phyloP scores from a whole-genome alignment of 2,329 filamentous ascomycete genomes.

The Xylaria sp. region DNA sequence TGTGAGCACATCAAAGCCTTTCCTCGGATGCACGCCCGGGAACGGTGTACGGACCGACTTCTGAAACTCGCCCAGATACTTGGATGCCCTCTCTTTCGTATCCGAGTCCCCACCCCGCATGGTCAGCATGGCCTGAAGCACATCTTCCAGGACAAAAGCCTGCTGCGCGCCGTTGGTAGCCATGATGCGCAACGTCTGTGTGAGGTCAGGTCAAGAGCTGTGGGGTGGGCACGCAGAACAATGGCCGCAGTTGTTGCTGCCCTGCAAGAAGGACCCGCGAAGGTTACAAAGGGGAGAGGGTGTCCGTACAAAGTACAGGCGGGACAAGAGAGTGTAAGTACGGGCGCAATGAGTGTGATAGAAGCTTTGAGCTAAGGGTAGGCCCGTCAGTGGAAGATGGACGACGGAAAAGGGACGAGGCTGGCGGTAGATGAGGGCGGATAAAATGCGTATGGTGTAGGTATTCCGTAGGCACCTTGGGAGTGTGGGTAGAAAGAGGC shows the following conservation, averaged over 20 bases:
- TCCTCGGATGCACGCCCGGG: constrained; percentile 6
- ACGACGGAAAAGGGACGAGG: constrained; percentile 1
- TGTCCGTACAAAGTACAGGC: constrained; percentile 3
- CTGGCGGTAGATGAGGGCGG: constrained; percentile 4
- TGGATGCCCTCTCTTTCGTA: constrained; percentile 83
- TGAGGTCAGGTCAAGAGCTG: constrained; percentile 24
- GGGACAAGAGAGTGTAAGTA: not conserved
- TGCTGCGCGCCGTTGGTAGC: constrained; percentile 60
- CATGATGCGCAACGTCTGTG: constrained; percentile 46
- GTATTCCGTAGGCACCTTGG: not conserved
- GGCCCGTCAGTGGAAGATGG: constrained; percentile 9
- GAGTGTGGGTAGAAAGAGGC: not conserved
- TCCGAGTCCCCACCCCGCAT: constrained; percentile 82
- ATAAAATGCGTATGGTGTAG: not conserved
- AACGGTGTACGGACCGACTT: constrained; percentile 70
- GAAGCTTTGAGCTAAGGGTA: not conserved
- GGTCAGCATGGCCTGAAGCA: constrained; percentile 81
- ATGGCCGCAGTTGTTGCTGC: constrained; percentile 22
- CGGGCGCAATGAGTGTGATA: not conserved
- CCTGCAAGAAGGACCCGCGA: constrained; percentile 12
- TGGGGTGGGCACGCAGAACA: constrained; percentile 26
- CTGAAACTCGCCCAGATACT: constrained; percentile 91
- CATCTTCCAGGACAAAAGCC: constrained; percentile 67
- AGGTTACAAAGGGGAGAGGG: not conserved
- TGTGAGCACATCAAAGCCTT: constrained; percentile 16